Percentiles rank a stretch among this genome's conserved stretches.
Conservation (phyloP, 2,329 filamentous ascomycete species). For the Monascus ruber region DNA sequence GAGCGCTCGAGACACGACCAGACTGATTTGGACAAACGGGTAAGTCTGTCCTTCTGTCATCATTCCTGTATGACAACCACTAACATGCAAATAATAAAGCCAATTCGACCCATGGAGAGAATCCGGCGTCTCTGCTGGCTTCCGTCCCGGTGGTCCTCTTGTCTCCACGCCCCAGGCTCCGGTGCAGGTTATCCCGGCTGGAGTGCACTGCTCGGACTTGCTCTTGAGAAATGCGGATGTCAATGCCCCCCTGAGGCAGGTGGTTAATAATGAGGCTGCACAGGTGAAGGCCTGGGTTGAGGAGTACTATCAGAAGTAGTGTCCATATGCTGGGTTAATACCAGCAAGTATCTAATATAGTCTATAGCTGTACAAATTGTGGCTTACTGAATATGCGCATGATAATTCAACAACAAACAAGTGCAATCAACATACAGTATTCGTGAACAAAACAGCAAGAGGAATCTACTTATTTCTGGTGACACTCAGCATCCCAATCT, state of each 20-base stretch:
- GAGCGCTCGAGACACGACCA: slow-evolving; percentile 39
- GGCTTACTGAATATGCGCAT: too few species aligned
- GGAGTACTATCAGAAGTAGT: slow-evolving; percentile 26
- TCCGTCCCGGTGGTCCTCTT: slow-evolving; percentile 45
- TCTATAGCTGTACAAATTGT: too few species aligned
- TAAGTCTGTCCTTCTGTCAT: slow-evolving; percentile 9
- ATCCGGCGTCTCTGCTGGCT: slow-evolving; percentile 41
- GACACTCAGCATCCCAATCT: too few species aligned
- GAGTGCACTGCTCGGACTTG: slow-evolving; percentile 47
- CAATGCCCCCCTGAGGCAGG: slow-evolving; percentile 37
- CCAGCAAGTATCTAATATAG: too few species aligned
- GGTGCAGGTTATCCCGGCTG: slow-evolving; percentile 42
- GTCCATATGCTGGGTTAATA: too few species aligned
- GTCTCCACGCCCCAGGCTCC: slow-evolving; percentile 37
- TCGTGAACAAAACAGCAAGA: too few species aligned
- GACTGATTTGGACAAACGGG: slow-evolving; percentile 49
- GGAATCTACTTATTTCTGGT: too few species aligned
- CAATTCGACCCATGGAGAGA: slow-evolving; percentile 51
- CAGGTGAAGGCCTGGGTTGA: slow-evolving; percentile 45
- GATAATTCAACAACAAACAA: too few species aligned
- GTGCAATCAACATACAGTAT: too few species aligned
- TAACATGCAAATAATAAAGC: slow-evolving; percentile 11
- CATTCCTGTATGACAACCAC: neutral
- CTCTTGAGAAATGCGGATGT: slow-evolving; percentile 33
- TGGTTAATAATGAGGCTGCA: slow-evolving; percentile 40